A percentile compares a stretch with the other conserved stretches of the same genome.
Evolutionary conservation across 2,329 filamentous ascomycete genomes (phyloP).

Genomic region (Exophiala oligosperma): DNA sequence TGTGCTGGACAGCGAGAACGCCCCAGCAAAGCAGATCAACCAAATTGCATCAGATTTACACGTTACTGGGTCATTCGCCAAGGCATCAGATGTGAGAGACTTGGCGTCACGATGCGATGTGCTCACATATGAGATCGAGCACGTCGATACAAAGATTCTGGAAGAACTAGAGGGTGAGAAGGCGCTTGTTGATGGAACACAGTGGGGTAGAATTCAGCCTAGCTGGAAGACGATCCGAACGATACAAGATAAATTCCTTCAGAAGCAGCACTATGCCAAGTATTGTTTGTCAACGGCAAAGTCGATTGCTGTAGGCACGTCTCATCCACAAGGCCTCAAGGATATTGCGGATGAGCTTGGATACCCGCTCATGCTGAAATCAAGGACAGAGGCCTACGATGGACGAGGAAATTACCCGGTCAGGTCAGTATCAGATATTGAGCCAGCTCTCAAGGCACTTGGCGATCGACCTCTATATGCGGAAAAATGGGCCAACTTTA

Average conservation of each 20-base stretch:
- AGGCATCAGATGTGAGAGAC: slow-evolving; percentile 71
- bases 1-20: slow-evolving; percentile 72
- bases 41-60: slow-evolving; percentile 60
- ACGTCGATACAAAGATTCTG: slow-evolving; percentile 77
- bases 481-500: slow-evolving; percentile 85
- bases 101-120: slow-evolving; percentile 72
- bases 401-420: slow-evolving; percentile 70
- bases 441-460: slow-evolving; percentile 68
- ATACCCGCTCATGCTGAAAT: slow-evolving; percentile 85
- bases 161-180: slow-evolving; percentile 66
- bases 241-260: slow-evolving; percentile 83
- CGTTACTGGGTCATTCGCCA: slow-evolving; percentile 79
- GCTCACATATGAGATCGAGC: slow-evolving; percentile 89
- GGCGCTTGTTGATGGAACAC: slow-evolving; percentile 21
- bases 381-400: slow-evolving; percentile 80
- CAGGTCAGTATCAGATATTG: slow-evolving; percentile 59
- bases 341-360: slow-evolving; percentile 63
- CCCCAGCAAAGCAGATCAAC: slow-evolving; percentile 78
- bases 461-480: slow-evolving; percentile 75
- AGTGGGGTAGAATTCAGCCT: slow-evolving; percentile 60
- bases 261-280: slow-evolving; percentile 72
- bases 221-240: slow-evolving; percentile 76
- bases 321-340: slow-evolving; percentile 45
- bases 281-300: slow-evolving; percentile 67
- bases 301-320: slow-evolving; percentile 61